These are phyloP conservation scores for Boletus sp. DNA, from an alignment of 768 basidiomycete genomes.

Conservation along the genomic window DNA sequence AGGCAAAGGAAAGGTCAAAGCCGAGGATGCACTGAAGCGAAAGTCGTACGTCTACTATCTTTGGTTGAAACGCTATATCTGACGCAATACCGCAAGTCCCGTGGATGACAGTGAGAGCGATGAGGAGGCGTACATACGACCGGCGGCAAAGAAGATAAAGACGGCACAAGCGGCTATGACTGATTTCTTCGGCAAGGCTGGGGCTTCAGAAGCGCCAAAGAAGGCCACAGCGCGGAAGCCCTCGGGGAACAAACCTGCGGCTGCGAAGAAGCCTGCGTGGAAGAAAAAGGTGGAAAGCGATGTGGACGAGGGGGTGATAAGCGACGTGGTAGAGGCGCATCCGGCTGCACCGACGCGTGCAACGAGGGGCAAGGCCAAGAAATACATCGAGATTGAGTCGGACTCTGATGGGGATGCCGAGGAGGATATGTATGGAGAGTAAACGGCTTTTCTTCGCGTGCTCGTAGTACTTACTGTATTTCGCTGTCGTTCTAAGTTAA, in stretches of 20 bases:
- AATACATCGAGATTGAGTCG: constrained; percentile 59
- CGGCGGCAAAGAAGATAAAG: constrained; percentile 53
- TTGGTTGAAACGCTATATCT: constrained; percentile 7
- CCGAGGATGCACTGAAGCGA: constrained; percentile 46
- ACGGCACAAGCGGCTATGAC: constrained; percentile 42
- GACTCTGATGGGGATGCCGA: constrained; percentile 41
- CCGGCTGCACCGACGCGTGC: constrained; percentile 44
- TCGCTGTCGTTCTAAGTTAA: neutral
- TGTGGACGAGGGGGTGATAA: constrained; percentile 42
- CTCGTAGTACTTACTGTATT: neutral
- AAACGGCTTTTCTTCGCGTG: neutral
- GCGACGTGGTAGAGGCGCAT: constrained; percentile 43
- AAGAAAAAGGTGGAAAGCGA: constrained; percentile 40
- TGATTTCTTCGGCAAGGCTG: constrained; percentile 57
- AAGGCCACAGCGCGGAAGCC: constrained; percentile 46
- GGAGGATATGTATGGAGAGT: constrained; percentile 46
- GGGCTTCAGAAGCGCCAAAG: constrained; percentile 37
- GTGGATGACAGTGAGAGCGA: constrained; percentile 37
- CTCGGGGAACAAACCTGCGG: constrained; percentile 57
- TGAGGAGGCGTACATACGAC: constrained; percentile 42
- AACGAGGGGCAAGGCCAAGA: constrained; percentile 49
- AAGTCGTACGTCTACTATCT: constrained; percentile 52
- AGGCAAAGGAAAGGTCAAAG: constrained; percentile 45
- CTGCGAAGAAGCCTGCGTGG: constrained; percentile 46
- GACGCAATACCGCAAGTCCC: constrained; percentile 25